Evolutionary conservation across 2,329 filamentous ascomycete genomes (phyloP).

Genomic region (Proliferodiscus dingleyae): DNA sequence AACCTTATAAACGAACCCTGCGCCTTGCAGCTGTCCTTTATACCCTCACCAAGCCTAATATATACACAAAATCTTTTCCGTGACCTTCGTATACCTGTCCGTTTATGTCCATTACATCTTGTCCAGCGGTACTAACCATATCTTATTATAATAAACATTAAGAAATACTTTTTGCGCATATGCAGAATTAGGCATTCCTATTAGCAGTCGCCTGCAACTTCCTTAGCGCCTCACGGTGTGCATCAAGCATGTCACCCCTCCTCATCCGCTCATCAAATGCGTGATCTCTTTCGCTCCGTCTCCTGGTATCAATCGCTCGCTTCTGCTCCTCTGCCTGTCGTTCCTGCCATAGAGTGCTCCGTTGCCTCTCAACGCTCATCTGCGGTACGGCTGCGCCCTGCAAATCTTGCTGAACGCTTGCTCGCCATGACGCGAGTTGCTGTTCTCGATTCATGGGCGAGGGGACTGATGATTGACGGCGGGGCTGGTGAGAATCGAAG

Average conservation of each 20-base stretch:
- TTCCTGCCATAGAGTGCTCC: constrained; percentile 54
- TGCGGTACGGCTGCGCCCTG: constrained; percentile 32
- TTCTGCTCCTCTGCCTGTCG: constrained; percentile 51
- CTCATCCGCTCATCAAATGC: constrained; percentile 73
- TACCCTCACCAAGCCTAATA: neutral
- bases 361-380: constrained; percentile 47
- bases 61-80: neutral
- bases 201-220: constrained; percentile 58
- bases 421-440: constrained; percentile 62
- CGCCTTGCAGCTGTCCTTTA: neutral
- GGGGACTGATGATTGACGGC: constrained; percentile 41
- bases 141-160: constrained; percentile 6
- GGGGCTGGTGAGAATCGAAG: constrained; percentile 53
- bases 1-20: no score
- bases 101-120: neutral
- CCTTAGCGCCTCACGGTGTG: constrained; percentile 74
- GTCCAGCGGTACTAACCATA: neutral
- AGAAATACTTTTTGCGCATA: neutral
- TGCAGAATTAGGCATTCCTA: constrained; percentile 8
- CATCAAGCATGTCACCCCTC: constrained; percentile 66
- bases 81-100: neutral
- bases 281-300: constrained; percentile 54
- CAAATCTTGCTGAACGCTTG: constrained; percentile 60
- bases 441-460: constrained; percentile 46
- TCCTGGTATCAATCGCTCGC: constrained; percentile 50